Conservation (phyloP, 257 asterid species). For the Nicotiana tabacum region DNA sequence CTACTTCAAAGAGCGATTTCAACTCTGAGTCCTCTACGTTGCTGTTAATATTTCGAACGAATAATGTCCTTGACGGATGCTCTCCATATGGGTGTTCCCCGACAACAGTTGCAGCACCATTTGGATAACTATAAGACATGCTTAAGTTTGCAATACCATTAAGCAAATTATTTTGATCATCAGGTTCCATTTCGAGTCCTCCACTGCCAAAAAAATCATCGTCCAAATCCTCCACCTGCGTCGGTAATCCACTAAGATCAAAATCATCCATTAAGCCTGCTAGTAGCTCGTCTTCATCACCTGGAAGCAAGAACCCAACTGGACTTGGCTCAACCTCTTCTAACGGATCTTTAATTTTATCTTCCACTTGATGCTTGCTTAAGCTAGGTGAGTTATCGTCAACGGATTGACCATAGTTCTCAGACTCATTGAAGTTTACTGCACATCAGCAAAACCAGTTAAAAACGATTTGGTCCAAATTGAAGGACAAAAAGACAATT, state of each 20-base stretch:
- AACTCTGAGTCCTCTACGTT: constrained; percentile 71
- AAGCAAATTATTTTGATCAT: constrained; percentile 42
- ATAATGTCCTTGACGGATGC: constrained; percentile 77
- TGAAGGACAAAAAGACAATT: neutral
- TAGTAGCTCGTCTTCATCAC: constrained; percentile 87
- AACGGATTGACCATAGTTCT: constrained; percentile 31
- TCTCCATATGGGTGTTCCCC: constrained; percentile 75
- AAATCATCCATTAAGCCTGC: constrained; percentile 92
- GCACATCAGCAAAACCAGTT: constrained; percentile 19
- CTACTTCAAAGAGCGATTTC: constrained; percentile 60
- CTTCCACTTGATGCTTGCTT: constrained; percentile 32
- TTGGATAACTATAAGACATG: constrained; percentile 43
- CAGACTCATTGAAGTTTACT: constrained; percentile 56
- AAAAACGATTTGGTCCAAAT: constrained; percentile 6
- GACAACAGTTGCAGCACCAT: constrained; percentile 44
- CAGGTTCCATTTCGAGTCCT: constrained; percentile 80
- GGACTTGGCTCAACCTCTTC: constrained; percentile 47
- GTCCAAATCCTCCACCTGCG: constrained; percentile 93
- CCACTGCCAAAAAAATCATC: constrained; percentile 96
- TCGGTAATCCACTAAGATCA: constrained; percentile 80
- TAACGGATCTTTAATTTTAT: constrained; percentile 43
- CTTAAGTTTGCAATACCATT: constrained; percentile 56
- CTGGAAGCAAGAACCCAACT: constrained; percentile 67
- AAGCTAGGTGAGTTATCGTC: constrained; percentile 57
- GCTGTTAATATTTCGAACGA: constrained; percentile 67